Evolutionary conservation across 202 grass and related monocot genomes (phyloP), one percentile per base, ranked within the genome.

Genomic region (Alloteropsis angusta): DNA sequence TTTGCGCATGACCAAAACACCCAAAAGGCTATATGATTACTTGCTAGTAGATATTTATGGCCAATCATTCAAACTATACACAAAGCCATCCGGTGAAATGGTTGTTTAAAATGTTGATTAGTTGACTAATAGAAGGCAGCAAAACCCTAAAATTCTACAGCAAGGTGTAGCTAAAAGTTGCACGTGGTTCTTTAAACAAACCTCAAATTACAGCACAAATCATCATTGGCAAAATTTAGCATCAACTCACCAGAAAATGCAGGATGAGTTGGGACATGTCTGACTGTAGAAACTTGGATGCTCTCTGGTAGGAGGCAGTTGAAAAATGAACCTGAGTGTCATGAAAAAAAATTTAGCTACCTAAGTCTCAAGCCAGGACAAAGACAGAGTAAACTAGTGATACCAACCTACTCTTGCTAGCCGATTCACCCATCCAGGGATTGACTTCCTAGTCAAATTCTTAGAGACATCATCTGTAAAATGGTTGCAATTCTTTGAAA

Each of bases 401-500:
- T 79, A 89, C 84, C 70, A 41, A 93, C 91, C 94, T 73, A 94
- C 78, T 92, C 89, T 91, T 18, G 94, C 94, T 65, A 97, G 83
- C 57, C 91, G 85, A 84, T 97, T 97, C 60, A 97, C 87, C 94
- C 91, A 97, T 46, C 91, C 85, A 43, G 94, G 89, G 66, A 85
- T 83, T 12, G 80, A 46, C 72, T 90, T 92, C 48, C 85, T 66
- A 34, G 91, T 92, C 48, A 94, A 77, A 56, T 80, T 52, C 37
- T 76, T 88, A 59, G 83, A 87, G 4, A 97, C 87, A 78, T 94
- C 91, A 79, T 97, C 89, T 39, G 89, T 97, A 80, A 94, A 97
- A 86, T 94, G 87, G 79, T 97, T 97, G 86, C 91, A 97, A 36
- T 94, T 97, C 80, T 94, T 97, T 72, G 77, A 77, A 72, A 97